Base-by-base conservation (phyloP, 106 monocot species). In the Ottelia alismoides region DNA sequence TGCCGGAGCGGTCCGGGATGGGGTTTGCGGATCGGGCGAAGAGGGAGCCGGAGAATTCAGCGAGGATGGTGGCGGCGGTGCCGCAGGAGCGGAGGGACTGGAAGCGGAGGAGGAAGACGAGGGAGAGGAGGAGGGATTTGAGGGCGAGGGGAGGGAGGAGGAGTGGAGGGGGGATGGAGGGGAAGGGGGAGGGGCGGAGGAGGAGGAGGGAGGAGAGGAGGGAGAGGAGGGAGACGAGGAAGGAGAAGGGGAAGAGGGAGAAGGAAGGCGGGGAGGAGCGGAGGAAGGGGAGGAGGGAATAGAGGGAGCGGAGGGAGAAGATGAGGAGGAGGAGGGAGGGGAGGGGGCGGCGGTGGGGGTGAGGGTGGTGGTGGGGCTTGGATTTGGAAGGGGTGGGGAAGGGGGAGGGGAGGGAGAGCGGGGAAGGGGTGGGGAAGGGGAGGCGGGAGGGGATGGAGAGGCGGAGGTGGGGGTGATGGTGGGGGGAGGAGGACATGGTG, bases 111-210 rank as follows among this genome's bases (percentile, higher is more conserved):
- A 69, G 75, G 31, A 53, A 44, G 51, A 45, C 45, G 52, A 47
- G 44, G 23, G 70, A 40, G 52, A 78, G 65, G 31, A 78, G 79
- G 48, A 56, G 55, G 30, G 79, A 70, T 28, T 70, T 69, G 28
- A 51, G 49, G 30, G 67, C 55, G 52, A 73, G 65, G 12, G 54
- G 57, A 49, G 55, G 68, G 50, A 69, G 57, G 22, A 52, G 60
- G 32, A 60, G 54, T n/a, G 58, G 51, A 14, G 30, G 51, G 43
- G 56, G 55, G 69, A 60, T 50, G 48, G 63, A 57, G 52, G 47
- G 58, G 45, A 40, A 64, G 43, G 58, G 65, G 63, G 56, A 32
- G 53, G 63, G 45, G 43, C 44, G 18, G 44, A 51, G 29, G 58
- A 31, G 51, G 27, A 31, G 53, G 45, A 43, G 49, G 17, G 27